Percentiles rank a stretch among this genome's conserved stretches.
Conservation (phyloP, 345 rosid genomes). For the Cardiospermum halicacabum region DNA sequence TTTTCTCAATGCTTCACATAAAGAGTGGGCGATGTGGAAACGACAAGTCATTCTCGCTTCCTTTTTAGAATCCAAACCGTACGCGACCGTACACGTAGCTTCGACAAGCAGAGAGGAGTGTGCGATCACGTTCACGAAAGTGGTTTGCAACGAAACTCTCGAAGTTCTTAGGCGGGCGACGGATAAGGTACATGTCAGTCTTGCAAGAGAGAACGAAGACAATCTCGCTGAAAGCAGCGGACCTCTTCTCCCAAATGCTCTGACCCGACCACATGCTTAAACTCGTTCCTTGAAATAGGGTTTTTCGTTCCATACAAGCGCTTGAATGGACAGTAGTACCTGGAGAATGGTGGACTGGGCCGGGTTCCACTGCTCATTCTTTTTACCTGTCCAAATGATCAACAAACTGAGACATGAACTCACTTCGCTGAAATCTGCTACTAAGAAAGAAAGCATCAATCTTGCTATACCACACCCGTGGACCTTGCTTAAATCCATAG, state of each 20-base stretch:
- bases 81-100: conserved; percentile 14
- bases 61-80: conserved; percentile 11
- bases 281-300: conserved; percentile 13
- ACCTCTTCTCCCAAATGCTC: no score
- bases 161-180: conserved; percentile 33
- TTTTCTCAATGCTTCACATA: background rate
- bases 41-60: no score
- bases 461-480: background rate
- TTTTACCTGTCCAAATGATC: conserved; percentile 5
- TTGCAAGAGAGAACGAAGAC: conserved; percentile 31
- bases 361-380: conserved; percentile 3
- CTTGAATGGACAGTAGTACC: conserved; percentile 19
- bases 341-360: conserved; percentile 11
- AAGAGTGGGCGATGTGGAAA: background rate
- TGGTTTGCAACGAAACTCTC: conserved; percentile 31
- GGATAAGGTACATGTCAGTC: conserved; percentile 23
- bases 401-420: conserved; percentile 17
- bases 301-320: conserved; percentile 2
- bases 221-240: conserved; percentile 18
- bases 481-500: no score
- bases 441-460: background rate
- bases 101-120: conserved; percentile 25
- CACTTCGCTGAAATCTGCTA: background rate
- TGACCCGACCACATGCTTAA: no score
- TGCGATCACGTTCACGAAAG: conserved; percentile 23